Percentiles rank a stretch among this genome's conserved stretches.
Conservation (phyloP, 2,329 filamentous ascomycete genomes). For the Calonectria multiphialidica region DNA sequence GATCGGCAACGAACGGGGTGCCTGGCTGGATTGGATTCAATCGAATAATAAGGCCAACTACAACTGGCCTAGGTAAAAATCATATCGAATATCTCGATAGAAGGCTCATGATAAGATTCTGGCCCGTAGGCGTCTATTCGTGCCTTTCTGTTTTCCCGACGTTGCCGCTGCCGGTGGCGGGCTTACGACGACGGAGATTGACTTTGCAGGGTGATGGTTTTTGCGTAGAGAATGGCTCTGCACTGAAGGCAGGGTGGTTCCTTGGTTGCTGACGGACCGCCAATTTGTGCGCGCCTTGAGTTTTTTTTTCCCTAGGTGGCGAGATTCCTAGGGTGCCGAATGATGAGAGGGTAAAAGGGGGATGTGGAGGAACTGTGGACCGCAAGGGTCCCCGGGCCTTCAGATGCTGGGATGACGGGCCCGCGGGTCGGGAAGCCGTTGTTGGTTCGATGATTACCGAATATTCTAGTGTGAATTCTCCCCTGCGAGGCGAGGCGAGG, state of each 20-base stretch:
- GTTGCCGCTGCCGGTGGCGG: not conserved
- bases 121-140: not conserved
- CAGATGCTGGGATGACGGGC: constrained; percentile 2
- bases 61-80: not conserved
- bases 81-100: not conserved
- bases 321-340: constrained; percentile 20
- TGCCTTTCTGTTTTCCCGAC: constrained; percentile 2
- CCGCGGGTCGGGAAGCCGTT: constrained; percentile 1
- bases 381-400: constrained; percentile 11
- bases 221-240: not conserved
- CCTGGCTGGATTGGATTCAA: not conserved
- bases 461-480: not conserved
- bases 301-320: constrained; percentile 11
- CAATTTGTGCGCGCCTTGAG: constrained; percentile 6
- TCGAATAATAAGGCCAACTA: not conserved
- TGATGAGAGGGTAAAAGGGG: constrained; percentile 31
- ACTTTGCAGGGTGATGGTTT: not conserved
- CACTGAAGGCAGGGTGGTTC: constrained; percentile 2
- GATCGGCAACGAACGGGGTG: not conserved
- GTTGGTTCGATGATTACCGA: constrained; percentile 3
- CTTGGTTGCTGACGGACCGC: not conserved
- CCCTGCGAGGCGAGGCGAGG: not conserved
- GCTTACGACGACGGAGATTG: constrained; percentile 11
- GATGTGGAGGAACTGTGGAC: constrained; percentile 22
- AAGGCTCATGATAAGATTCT: not conserved